These are phyloP conservation scores for Suhomyces yuchorum DNA, from an alignment of 1,139 yeast species.

Conservation along the genomic window DNA sequence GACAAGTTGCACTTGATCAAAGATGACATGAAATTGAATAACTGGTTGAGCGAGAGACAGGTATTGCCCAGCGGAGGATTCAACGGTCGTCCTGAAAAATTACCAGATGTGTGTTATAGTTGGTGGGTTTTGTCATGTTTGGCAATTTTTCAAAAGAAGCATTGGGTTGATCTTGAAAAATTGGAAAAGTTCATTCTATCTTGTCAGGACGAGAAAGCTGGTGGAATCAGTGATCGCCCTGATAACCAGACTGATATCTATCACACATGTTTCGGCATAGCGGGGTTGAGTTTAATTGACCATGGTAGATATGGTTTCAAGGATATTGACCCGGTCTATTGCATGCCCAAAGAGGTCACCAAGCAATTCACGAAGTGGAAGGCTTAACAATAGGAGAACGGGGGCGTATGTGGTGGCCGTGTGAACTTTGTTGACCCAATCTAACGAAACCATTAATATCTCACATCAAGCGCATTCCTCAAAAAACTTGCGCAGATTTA, in stretches of 20 bases:
- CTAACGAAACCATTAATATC: too few species aligned
- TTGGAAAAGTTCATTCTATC: conserved; percentile 65
- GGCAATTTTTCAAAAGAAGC: conserved; percentile 61
- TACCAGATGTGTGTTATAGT: conserved; percentile 95
- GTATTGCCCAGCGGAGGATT: conserved; percentile 81
- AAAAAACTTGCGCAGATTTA: too few species aligned
- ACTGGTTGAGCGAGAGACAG: conserved; percentile 94
- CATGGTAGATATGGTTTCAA: conserved; percentile 49
- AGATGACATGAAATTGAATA: conserved; percentile 51
- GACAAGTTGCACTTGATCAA: conserved; percentile 59
- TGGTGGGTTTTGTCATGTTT: conserved; percentile 96
- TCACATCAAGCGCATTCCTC: too few species aligned
- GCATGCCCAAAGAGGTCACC: conserved; percentile 68
- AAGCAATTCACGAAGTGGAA: conserved; percentile 48
- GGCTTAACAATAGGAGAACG: background rate
- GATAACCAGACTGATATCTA: conserved; percentile 91
- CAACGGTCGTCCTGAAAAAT: conserved; percentile 94
- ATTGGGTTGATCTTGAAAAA: conserved; percentile 72
- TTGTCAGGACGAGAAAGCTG: conserved; percentile 76
- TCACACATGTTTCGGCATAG: conserved; percentile 88
- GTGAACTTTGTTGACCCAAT: too few species aligned
- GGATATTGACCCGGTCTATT: conserved; percentile 80
- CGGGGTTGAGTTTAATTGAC: conserved; percentile 80
- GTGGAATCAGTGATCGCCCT: conserved; percentile 92
- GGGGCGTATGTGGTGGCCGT: too few species aligned